Conservation (phyloP, 305 asterid genomes). For the Rubia balearica region DNA sequence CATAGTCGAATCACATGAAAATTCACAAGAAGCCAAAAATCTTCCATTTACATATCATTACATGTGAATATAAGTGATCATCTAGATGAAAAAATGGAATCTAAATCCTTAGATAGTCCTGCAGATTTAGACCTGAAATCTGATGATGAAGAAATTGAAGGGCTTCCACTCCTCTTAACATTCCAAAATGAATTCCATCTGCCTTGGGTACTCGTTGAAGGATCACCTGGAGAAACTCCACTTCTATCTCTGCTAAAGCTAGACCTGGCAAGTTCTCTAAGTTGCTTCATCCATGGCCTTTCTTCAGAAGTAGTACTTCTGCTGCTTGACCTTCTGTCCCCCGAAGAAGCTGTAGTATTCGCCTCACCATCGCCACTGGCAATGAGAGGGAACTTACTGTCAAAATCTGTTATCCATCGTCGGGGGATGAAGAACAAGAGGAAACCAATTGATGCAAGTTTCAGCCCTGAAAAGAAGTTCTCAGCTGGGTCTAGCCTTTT, state of each 20-base stretch:
- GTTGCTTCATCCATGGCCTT: constrained; percentile 65
- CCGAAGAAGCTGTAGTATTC: constrained; percentile 31
- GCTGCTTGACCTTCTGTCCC: constrained; percentile 41
- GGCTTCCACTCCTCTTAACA: constrained; percentile 61
- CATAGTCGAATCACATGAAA: not conserved
- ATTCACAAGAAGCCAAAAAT: not conserved
- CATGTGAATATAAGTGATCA: constrained; percentile 16
- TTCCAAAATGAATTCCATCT: constrained; percentile 72
- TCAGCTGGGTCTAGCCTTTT: constrained; percentile 51
- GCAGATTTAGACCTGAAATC: constrained; percentile 61
- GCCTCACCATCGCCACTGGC: constrained; percentile 28
- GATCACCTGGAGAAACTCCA: constrained; percentile 31
- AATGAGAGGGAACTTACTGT: constrained; percentile 34
- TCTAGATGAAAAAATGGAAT: constrained; percentile 81
- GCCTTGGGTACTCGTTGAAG: constrained; percentile 52
- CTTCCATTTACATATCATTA: not conserved
- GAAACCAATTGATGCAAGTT: constrained; percentile 51
- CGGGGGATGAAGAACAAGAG: constrained; percentile 47
- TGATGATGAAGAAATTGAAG: constrained; percentile 51
- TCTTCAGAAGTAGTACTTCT: constrained; percentile 48
- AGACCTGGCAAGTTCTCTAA: constrained; percentile 69
- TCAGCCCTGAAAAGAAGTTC: constrained; percentile 50
- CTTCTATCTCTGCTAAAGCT: constrained; percentile 65
- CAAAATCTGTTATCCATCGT: constrained; percentile 34
- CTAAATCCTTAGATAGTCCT: constrained; percentile 72